Conservation (phyloP, 1,284 basidiomycete species). For the Ceratobasidium sp. region DNA sequence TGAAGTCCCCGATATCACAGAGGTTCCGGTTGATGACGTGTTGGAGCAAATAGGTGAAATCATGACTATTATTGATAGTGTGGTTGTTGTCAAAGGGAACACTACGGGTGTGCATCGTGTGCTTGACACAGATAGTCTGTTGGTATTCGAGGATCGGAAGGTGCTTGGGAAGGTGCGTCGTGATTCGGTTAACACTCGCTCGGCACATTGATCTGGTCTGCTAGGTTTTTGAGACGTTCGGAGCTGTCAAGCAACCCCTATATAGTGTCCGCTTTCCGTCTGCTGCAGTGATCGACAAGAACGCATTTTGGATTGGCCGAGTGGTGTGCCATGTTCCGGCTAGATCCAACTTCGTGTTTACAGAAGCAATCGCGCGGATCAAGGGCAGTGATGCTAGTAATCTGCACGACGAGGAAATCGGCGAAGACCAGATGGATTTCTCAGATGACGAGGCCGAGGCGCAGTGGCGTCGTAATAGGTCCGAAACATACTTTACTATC, state of each 20-base stretch:
- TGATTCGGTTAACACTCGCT: neutral
- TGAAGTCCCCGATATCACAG: conserved; percentile 58
- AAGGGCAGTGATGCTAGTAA: conserved; percentile 95
- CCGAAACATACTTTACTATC: conserved; percentile 13
- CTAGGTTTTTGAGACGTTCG: conserved; percentile 91
- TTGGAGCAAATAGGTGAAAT: conserved; percentile 82
- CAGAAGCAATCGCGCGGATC: conserved; percentile 71
- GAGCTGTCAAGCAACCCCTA: conserved; percentile 85
- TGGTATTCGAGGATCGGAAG: conserved; percentile 86
- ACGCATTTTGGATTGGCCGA: conserved; percentile 25
- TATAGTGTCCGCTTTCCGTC: conserved; percentile 76
- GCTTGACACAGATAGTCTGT: conserved; percentile 86
- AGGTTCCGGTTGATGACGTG: conserved; percentile 63
- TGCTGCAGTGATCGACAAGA: conserved; percentile 48
- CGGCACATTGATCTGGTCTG: conserved; percentile 40
- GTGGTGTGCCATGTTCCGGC: conserved; percentile 76
- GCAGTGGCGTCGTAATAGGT: conserved; percentile 54
- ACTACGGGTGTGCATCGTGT: conserved; percentile 65
- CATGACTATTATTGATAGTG: conserved; percentile 75
- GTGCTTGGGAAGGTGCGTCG: conserved; percentile 83
- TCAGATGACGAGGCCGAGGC: conserved; percentile 91
- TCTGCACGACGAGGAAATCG: conserved; percentile 89
- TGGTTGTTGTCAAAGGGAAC: conserved; percentile 77
- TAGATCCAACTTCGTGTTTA: conserved; percentile 83
- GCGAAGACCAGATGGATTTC: conserved; percentile 87